Percentiles rank a stretch among this genome's conserved stretches.
phyloP scores from a whole-genome alignment of 2,329 filamentous ascomycete genomes.

The Talaromyces piceae region DNA sequence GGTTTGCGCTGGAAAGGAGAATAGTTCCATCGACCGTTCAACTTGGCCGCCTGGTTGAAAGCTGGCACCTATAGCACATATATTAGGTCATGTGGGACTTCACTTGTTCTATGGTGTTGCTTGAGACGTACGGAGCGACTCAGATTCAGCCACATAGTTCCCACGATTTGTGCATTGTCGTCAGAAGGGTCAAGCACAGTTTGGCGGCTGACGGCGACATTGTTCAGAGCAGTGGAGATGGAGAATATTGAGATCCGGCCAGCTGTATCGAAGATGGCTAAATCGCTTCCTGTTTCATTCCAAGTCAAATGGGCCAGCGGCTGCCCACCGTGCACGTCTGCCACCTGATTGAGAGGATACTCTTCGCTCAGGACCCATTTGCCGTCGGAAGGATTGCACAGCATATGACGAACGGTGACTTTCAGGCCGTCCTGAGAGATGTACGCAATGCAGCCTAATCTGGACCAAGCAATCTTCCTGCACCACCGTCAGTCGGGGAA shows the following conservation, averaged over 20 bases:
- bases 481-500: constrained; percentile 16
- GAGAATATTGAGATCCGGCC: constrained; percentile 70
- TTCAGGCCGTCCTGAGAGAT: constrained; percentile 64
- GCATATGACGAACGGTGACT: constrained; percentile 66
- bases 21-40: constrained; percentile 59
- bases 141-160: constrained; percentile 74
- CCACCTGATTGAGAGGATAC: constrained; percentile 55
- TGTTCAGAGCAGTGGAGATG: constrained; percentile 66
- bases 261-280: constrained; percentile 73
- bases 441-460: constrained; percentile 73
- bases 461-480: constrained; percentile 83
- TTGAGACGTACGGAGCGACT: constrained; percentile 46
- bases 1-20: constrained; percentile 59
- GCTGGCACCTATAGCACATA: constrained; percentile 29
- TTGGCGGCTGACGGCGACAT: constrained; percentile 54
- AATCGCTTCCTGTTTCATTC: constrained; percentile 68
- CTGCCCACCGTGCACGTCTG: constrained; percentile 54
- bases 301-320: constrained; percentile 75
- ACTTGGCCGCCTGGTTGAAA: constrained; percentile 55
- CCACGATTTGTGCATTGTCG: constrained; percentile 70
- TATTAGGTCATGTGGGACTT: not conserved
- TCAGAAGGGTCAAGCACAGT: constrained; percentile 63
- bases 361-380: constrained; percentile 70
- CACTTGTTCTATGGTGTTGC: constrained; percentile 1
- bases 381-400: constrained; percentile 60